Base-by-base conservation (phyloP, 2,329 filamentous ascomycete genomes). In the Diplodia scrobiculata region DNA sequence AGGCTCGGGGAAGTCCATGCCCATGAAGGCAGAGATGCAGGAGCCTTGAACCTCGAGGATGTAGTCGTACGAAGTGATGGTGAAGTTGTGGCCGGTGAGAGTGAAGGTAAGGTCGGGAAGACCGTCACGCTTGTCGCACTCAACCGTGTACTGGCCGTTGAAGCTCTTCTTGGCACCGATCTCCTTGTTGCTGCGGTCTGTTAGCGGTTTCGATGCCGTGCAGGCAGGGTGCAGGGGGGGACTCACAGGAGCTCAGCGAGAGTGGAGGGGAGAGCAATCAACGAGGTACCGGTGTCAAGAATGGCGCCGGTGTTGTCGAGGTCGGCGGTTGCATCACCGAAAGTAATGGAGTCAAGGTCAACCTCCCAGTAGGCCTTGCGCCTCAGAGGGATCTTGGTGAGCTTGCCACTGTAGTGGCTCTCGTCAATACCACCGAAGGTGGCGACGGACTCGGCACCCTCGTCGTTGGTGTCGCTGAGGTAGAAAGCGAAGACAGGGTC, bases 291-390 rank as follows among this genome's bases (percentile, higher is more conserved):
- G 66, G 95, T 99, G 85, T 99, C 95, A 68, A 99, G 91, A 71
- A 99, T 97, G 73, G 92, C 91, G 82, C 95, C 96, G 67, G 92
- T 97, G 84, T 91, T 87, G 71, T 98, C 94, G 70, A 98, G 88
- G 79, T 97, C 90, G 68, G 93, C 93, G 71, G 87, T 89, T 76
- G 91, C 87, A 63, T 93, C 86, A 73, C 95, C 96, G 70, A 97
- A 92, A 66, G 90, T 88, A 81, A 99, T 95, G 70, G 92, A 85
- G 75, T 98, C 89, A 68, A 99, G 88, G 75, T 98, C 93, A 66
- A 99, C 94, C 86, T 99, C 95, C 95, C 95, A 99, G 87, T 99
- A 99, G 59, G 95, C 95, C 89, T 98, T 98, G 78, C 95, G 91
- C 79, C 95, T 91, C 72, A 99, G 87, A 65, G 95, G 95, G 72